Evolutionary conservation across 1,284 basidiomycete species (phyloP), one percentile per base, ranked within the genome.

Genomic region (Fomes fomentarius): DNA sequence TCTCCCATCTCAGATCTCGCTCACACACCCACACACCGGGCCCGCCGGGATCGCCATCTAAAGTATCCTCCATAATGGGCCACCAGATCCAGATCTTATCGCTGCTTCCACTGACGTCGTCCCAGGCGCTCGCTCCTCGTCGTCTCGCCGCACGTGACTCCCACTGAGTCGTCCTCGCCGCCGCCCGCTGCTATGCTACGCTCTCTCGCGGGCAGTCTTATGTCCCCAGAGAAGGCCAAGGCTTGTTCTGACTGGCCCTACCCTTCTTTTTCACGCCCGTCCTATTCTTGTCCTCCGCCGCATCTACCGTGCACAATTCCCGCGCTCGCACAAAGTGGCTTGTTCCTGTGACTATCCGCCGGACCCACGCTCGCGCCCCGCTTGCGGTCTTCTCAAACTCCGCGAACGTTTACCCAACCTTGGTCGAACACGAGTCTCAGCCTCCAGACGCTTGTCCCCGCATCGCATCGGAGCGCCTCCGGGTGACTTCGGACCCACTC

Each of bases 11-110:
- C 55, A 64, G 51, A 57, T 60, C 52, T 1, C 12, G 4, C 25
- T 57, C 61, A 50, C 60, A 60, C 63, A 41, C 58, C 55, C 1
- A 17, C 47, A 31, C 42, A 22, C 39, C 39, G 52, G 48, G 39
- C 52, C 64, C 64, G 62, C 59, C 62, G 62, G 64, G 54, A 57
- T 63, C 42, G 22, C 62, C 64, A 47, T 54, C 40, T 42, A 11
- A 10, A 54, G 62, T 31, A 5, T 3, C 14, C 21, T 37, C 48
- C 58, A 56, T 53, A 53, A 56, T 47, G 43, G 42, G 47, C 45
- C 17, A 21, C 38, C 41, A 46, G 57, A 58, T 58, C 50, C 50
- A 21, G 50, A 60, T 57, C 58, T 57, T 60, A 57, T 57, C 58
- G 39, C 48, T 40, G 37, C 33, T 26, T 37, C 25, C 17, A 15